These are phyloP conservation scores for Jatropha curcas DNA, from an alignment of 345 rosid genomes.

Conservation along the genomic window DNA sequence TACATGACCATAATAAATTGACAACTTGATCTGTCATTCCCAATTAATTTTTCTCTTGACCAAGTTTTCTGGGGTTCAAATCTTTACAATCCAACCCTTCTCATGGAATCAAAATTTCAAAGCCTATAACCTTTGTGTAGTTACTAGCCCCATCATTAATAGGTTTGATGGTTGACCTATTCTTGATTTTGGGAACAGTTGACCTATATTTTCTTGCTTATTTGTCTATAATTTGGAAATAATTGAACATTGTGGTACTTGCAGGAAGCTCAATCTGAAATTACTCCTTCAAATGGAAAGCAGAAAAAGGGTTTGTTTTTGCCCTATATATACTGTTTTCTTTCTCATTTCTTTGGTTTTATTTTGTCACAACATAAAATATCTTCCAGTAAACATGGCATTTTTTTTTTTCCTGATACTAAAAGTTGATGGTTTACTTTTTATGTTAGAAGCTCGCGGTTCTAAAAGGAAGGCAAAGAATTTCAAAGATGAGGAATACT, in stretches of 20 bases:
- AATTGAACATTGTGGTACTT: constrained; percentile 21
- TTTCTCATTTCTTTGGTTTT: neutral
- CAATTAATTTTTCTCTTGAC: neutral
- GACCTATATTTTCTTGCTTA: constrained; percentile 5
- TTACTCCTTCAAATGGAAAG: constrained; percentile 33
- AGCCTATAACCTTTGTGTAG: constrained; percentile 3
- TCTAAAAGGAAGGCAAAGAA: constrained; percentile 69
- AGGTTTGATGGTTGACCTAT: neutral
- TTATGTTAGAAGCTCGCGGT: constrained; percentile 41
- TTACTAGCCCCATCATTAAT: neutral
- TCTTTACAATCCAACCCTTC: neutral
- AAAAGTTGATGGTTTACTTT: constrained; percentile 17
- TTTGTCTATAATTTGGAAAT: constrained; percentile 5
- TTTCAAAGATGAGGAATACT: constrained; percentile 88
- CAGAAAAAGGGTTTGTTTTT: constrained; percentile 47
- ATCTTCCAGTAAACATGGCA: constrained; percentile 9
- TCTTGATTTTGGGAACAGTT: neutral
- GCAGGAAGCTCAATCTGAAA: constrained; percentile 56
- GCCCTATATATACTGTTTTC: neutral
- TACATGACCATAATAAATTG: neutral
- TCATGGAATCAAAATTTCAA: neutral
- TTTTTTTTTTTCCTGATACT: constrained; percentile 13
- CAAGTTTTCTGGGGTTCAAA: neutral
- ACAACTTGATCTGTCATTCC: neutral
- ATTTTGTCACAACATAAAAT: neutral